A percentile compares a stretch with the other conserved stretches of the same genome.
These are phyloP conservation scores for Dacryopinax spathularia DNA, from an alignment of 768 basidiomycete genomes.

Conservation along the genomic window DNA sequence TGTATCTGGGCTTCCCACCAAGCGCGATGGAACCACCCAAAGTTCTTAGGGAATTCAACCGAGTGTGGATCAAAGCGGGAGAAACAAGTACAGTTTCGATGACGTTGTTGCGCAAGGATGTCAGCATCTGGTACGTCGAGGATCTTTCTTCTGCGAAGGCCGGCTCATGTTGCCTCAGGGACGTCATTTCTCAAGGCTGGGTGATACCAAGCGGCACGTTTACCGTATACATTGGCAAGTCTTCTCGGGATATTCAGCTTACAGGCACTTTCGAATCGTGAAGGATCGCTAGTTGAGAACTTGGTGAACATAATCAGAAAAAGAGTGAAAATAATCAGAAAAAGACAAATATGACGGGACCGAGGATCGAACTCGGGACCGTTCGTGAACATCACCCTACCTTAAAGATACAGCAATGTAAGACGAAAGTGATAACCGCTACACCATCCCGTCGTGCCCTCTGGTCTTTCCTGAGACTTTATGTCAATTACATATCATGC, in stretches of 20 bases:
- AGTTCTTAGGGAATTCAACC: conserved; percentile 54
- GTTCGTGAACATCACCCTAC: too few relatives aligned
- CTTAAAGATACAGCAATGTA: too few relatives aligned
- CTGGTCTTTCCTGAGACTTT: too few relatives aligned
- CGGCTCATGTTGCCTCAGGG: conserved; percentile 38
- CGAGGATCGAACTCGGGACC: too few relatives aligned
- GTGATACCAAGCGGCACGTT: conserved; percentile 49
- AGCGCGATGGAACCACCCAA: conserved; percentile 57
- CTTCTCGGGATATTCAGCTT: conserved; percentile 35
- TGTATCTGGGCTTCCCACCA: conserved; percentile 55
- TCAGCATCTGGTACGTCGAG: conserved; percentile 26
- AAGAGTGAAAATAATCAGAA: not conserved
- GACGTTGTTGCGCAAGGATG: conserved; percentile 50
- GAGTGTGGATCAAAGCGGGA: conserved; percentile 38
- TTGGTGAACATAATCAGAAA: too few relatives aligned
- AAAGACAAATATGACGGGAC: not conserved
- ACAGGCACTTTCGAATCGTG: conserved; percentile 25
- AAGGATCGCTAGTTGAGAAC: too few relatives aligned
- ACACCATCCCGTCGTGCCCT: too few relatives aligned
- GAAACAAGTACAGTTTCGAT: conserved; percentile 34
- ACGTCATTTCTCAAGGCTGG: conserved; percentile 64
- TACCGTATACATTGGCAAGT: conserved; percentile 50
- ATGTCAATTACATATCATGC: too few relatives aligned
- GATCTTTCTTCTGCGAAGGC: not conserved
- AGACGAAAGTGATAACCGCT: too few relatives aligned